Evolutionary conservation across 2,329 filamentous ascomycete species (phyloP), one percentile per base, ranked within the genome.

Genomic region (Exophiala spinifera): DNA sequence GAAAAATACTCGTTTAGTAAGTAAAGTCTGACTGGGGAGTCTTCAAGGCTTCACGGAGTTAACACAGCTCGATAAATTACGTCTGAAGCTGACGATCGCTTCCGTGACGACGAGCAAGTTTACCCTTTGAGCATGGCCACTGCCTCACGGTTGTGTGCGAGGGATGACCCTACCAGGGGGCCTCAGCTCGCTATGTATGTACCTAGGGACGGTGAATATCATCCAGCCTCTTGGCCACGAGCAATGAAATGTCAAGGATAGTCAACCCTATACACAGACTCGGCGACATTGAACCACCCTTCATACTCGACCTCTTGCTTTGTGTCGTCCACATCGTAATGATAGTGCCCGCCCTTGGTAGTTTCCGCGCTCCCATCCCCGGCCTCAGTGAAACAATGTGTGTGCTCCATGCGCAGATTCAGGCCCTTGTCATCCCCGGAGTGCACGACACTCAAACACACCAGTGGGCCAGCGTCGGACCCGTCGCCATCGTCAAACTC

Each of bases 321-420:
- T 0, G 56, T 65, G 2, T 64, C 62, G 3, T 67, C 64, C 1
- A 70, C 45, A 62, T 73, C 74, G 55, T 66, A 73, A 61, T 78
- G 75, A 55, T 67, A 73, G 62, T 78, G 75, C 0, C 75, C 76
- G 3, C 76, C 76, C 11, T 64, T 61, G 13, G 36, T 10, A 4
- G 36, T 39, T 19, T 28, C 31, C 20, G 20, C 40, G 8, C 19
- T n/a, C 3, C 28, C 21, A 39, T 55, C 46, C 53, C 21, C n/a
- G 7, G 42, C 21, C 10, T 60, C 43, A 14, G 72, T 71, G 49
- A 76, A 77, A 19, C 70, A 72, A 64, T 79, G 76, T 3, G 75
- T 76, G 59, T 79, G 76, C 57, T 79, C 76, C 62, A 76, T 73
- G 21, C 75, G 65, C 44, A 78, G 55, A 0, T 66, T 69, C 55